Evolutionary conservation across 2,329 filamentous ascomycete species (phyloP).

Genomic region (Ascochyta lentis): DNA sequence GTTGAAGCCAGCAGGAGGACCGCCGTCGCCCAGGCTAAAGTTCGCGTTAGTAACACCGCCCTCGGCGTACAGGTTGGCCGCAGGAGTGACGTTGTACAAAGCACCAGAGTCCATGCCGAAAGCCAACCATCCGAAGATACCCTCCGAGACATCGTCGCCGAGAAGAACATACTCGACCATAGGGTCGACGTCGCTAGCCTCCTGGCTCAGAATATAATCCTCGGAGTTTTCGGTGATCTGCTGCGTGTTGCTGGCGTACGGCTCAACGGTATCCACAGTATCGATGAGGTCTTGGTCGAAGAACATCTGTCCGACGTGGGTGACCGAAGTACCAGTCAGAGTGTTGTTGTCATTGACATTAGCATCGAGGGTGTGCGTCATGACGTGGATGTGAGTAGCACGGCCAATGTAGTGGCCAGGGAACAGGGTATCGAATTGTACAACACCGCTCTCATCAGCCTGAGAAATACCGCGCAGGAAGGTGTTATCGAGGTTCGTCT

Average conservation of each 20-base stretch:
- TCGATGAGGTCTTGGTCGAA: slow-evolving; percentile 66
- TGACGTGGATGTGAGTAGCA: slow-evolving; percentile 50
- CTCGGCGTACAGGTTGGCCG: slow-evolving; percentile 34
- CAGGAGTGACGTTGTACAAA: slow-evolving; percentile 37
- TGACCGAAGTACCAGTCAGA: slow-evolving; percentile 56
- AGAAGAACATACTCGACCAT: slow-evolving; percentile 65
- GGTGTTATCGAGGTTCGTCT: slow-evolving; percentile 41
- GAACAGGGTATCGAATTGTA: slow-evolving; percentile 57
- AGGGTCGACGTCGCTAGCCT: slow-evolving; percentile 60
- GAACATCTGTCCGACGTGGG: slow-evolving; percentile 70
- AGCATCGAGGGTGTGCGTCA: slow-evolving; percentile 42
- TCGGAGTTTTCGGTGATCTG: slow-evolving; percentile 58
- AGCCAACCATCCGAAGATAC: slow-evolving; percentile 44
- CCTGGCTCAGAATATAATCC: slow-evolving; percentile 57
- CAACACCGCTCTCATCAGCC: slow-evolving; percentile 57
- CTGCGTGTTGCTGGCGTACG: slow-evolving; percentile 53
- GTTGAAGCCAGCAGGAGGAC: slow-evolving; percentile 20
- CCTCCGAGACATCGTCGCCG: slow-evolving; percentile 54
- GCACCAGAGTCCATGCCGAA: slow-evolving; percentile 39
- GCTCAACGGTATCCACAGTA: slow-evolving; percentile 56
- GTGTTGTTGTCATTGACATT: slow-evolving; percentile 57
- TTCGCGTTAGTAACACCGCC: slow-evolving; percentile 40
- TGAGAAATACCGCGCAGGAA: slow-evolving; percentile 59
- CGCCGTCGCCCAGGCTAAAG: slow-evolving; percentile 22
- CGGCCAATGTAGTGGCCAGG: slow-evolving; percentile 50